Evolutionary conservation across 208 protist genomes (phyloP).

Genomic region (Angomonas deanei): DNA sequence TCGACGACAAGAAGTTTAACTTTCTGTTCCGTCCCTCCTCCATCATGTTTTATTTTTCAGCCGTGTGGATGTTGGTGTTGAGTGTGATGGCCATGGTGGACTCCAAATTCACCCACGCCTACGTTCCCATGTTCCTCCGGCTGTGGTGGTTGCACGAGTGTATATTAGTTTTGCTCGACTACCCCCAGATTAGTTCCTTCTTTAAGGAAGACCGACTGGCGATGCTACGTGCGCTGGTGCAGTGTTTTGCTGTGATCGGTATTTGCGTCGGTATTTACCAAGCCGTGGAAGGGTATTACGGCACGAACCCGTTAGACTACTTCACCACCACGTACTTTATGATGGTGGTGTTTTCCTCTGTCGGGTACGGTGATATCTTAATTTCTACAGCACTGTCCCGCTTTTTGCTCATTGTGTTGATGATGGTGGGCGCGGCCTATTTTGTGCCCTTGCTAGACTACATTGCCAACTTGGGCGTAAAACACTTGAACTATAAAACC

Average conservation of each 20-base stretch:
- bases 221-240: slow-evolving; percentile 25
- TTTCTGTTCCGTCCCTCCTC: slow-evolving; percentile 23
- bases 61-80: slow-evolving; percentile 26
- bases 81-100: slow-evolving; percentile 13
- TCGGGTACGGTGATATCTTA: slow-evolving; percentile 29
- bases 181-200: slow-evolving; percentile 28
- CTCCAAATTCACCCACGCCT: slow-evolving; percentile 16
- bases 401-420: slow-evolving; percentile 30
- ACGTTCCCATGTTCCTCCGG: slow-evolving; percentile 34
- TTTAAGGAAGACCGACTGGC: slow-evolving; percentile 33
- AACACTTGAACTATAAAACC: slow-evolving; percentile 16
- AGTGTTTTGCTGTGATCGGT: slow-evolving; percentile 36
- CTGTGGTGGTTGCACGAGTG: slow-evolving; percentile 36
- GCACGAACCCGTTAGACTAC: slow-evolving; percentile 24
- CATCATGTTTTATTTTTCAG: slow-evolving; percentile 28
- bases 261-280: slow-evolving; percentile 32
- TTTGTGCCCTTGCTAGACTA: slow-evolving; percentile 30
- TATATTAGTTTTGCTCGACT: slow-evolving; percentile 22
- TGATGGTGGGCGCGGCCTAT: slow-evolving; percentile 27
- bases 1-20: slow-evolving; percentile 18
- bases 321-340: slow-evolving; percentile 36
- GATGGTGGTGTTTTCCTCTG: slow-evolving; percentile 30
- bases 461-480: slow-evolving; percentile 25
- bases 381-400: slow-evolving; percentile 20
- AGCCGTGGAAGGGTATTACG: slow-evolving; percentile 30